Conservation (phyloP, 208 protist genomes). For the Leptomonas pyrrhocoris region DNA sequence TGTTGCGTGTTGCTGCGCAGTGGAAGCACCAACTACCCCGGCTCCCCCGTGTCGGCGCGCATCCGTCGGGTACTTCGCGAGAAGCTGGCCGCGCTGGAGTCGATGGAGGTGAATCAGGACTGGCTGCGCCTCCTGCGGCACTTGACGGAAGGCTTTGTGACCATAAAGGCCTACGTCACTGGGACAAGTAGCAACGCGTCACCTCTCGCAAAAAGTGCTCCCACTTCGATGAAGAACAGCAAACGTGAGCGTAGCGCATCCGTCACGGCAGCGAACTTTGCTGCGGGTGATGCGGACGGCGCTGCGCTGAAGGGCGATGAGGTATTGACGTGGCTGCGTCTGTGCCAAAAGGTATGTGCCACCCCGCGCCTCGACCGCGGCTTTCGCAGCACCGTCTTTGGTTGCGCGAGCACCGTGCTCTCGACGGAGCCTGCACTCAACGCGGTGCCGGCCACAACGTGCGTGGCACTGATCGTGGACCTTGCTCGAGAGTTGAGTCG, state of each 20-base stretch:
- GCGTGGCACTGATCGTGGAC: slow-evolving; percentile 10
- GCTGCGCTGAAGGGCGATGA: slow-evolving; percentile 1
- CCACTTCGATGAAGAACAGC: not conserved
- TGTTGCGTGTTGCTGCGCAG: slow-evolving; percentile 56
- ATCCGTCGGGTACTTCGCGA: slow-evolving; percentile 37
- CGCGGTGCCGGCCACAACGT: not conserved
- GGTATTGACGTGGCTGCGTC: slow-evolving; percentile 13
- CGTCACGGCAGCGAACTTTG: no score
- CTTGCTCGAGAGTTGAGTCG: slow-evolving; percentile 33
- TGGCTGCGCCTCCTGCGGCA: slow-evolving; percentile 82
- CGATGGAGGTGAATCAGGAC: slow-evolving; percentile 70
- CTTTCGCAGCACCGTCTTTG: slow-evolving; percentile 34
- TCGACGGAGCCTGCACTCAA: slow-evolving; percentile 2
- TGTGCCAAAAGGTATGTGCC: slow-evolving; percentile 30
- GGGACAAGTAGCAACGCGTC: not conserved
- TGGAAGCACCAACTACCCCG: slow-evolving; percentile 8
- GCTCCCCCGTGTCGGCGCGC: slow-evolving; percentile 26
- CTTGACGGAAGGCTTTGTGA: slow-evolving; percentile 66
- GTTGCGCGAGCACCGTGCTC: slow-evolving; percentile 31
- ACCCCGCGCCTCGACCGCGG: slow-evolving; percentile 23
- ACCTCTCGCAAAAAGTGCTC: not conserved
- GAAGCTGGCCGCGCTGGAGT: slow-evolving; percentile 37
- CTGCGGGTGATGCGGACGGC: not conserved
- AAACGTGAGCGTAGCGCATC: slow-evolving; percentile 14
- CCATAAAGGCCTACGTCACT: slow-evolving; percentile 47